phyloP scores from a whole-genome alignment of 371 early-diverging fungal species.

The Mucor indicus region DNA sequence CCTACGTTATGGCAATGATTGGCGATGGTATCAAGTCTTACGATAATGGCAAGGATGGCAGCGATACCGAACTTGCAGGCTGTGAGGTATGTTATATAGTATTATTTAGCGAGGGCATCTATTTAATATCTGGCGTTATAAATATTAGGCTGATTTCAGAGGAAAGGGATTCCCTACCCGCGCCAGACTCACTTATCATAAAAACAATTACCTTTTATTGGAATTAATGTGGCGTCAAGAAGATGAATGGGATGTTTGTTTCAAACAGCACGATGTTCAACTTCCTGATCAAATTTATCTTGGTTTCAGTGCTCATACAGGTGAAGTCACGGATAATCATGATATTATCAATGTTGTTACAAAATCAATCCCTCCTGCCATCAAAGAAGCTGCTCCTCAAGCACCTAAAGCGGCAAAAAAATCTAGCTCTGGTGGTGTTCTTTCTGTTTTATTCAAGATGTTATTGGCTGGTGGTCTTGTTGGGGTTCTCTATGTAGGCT shows the following conservation, averaged over 20 bases:
- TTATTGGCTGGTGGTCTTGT: slow-evolving; percentile 56
- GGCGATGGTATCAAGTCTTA: slow-evolving; percentile 87
- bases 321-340: slow-evolving; percentile 85
- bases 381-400: slow-evolving; percentile 28
- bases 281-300: slow-evolving; percentile 78
- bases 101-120: too few species aligned
- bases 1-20: slow-evolving; percentile 92
- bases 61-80: slow-evolving; percentile 60
- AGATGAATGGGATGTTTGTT: slow-evolving; percentile 81
- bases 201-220: slow-evolving; percentile 61
- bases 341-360: slow-evolving; percentile 72
- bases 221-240: slow-evolving; percentile 64
- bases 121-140: too few species aligned
- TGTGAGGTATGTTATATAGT: too few species aligned
- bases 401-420: slow-evolving; percentile 17
- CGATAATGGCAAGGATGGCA: slow-evolving; percentile 82
- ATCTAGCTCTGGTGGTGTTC: slow-evolving; percentile 32
- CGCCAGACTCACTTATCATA: slow-evolving; percentile 80
- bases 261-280: slow-evolving; percentile 64
- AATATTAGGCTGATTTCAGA: slow-evolving; percentile 81
- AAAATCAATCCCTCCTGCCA: slow-evolving; percentile 35
- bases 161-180: slow-evolving; percentile 60
- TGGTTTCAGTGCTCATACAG: slow-evolving; percentile 90
- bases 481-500: slow-evolving; percentile 53
- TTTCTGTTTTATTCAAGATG: slow-evolving; percentile 54